Evolutionary conservation across 2,329 filamentous ascomycete species (phyloP), one percentile per base, ranked within the genome.

Genomic region (Epichloe scottii): DNA sequence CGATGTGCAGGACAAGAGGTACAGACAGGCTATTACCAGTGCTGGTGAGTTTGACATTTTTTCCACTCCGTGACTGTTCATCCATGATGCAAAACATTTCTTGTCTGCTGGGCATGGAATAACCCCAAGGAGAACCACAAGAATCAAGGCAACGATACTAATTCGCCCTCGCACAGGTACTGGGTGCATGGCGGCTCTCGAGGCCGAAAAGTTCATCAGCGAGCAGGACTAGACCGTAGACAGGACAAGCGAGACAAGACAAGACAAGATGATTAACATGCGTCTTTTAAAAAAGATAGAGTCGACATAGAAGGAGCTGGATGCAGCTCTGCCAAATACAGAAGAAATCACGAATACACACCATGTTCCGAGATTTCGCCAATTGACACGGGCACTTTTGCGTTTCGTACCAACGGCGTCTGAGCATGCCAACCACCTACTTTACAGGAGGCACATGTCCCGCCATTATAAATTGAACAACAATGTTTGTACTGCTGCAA

Each of bases 1-100:
- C 57, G 93, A 98, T 66, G 94, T 98, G 10, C 93, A 98, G 75
- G 94, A 98, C 68, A 98, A 97, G 84, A 82, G 85, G 65, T 98
- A 98, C 70, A 82, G 93, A 66, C 93, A 98, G 74, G 93, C 93
- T 45, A 94, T 98, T 59, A 98, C 93, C 57, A 96, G 90, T 72
- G 93, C 93, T 60, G 91, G 89, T 89, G 75, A 66, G 84, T 79
- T 41, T 38, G 37, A 19, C 42, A 26, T 6, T 45, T 42, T 17
- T 47, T 8, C 40, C 39, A 3, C 33, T 17, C 11, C 21, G 3
- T 21, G 10, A 12, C 35, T 7, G 35, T 5, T 38, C 21, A 19
- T 34, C 30, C 10, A 30, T 30, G 3, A 10, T 30, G 30, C 30
- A 30, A 30, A 11, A 4, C 30, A 30, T 30, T 30, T 30, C 10